Conservation (phyloP, 2,329 filamentous ascomycete genomes). For the Aureobasidium sp. region DNA sequence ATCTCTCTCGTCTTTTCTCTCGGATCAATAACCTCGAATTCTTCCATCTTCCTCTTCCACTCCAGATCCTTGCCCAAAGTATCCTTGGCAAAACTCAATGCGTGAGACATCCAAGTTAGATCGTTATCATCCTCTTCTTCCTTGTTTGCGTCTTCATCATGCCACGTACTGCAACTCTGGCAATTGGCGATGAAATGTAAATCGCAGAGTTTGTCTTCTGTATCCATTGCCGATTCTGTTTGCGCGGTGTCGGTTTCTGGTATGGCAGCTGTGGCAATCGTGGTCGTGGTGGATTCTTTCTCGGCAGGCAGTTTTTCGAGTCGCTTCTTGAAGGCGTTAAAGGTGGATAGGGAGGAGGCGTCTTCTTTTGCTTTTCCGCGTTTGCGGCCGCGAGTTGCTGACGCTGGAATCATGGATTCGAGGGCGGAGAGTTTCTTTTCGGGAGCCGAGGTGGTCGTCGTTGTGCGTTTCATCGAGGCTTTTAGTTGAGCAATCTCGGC, state of each 20-base stretch:
- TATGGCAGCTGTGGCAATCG: neutral
- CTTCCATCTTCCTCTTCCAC: slow-evolving; percentile 85
- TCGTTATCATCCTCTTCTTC: slow-evolving; percentile 53
- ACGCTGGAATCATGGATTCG: slow-evolving; percentile 67
- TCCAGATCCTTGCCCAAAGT: slow-evolving; percentile 82
- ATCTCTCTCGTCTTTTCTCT: slow-evolving; percentile 59
- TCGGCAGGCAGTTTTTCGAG: slow-evolving; percentile 46
- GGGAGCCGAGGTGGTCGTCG: slow-evolving; percentile 19
- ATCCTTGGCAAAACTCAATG: slow-evolving; percentile 80
- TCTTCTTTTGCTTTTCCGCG: slow-evolving; percentile 48
- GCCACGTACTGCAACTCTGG: slow-evolving; percentile 80
- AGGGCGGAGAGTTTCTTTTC: slow-evolving; percentile 60
- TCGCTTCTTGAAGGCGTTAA: slow-evolving; percentile 74
- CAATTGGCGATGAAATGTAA: slow-evolving; percentile 94
- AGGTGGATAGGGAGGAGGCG: slow-evolving; percentile 57
- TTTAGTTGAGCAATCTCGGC: slow-evolving; percentile 76
- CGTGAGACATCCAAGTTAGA: slow-evolving; percentile 78
- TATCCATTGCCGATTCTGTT: slow-evolving; percentile 43
- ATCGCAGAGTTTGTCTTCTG: slow-evolving; percentile 75
- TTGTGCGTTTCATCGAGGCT: slow-evolving; percentile 65
- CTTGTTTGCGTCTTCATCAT: slow-evolving; percentile 57
- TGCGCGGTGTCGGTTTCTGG: neutral
- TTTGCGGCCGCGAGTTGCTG: slow-evolving; percentile 64
- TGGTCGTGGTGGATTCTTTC: neutral
- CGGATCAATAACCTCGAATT: slow-evolving; percentile 85